Conservation (phyloP, 1,284 basidiomycete genomes). For the Ceratobasidium sp. region DNA sequence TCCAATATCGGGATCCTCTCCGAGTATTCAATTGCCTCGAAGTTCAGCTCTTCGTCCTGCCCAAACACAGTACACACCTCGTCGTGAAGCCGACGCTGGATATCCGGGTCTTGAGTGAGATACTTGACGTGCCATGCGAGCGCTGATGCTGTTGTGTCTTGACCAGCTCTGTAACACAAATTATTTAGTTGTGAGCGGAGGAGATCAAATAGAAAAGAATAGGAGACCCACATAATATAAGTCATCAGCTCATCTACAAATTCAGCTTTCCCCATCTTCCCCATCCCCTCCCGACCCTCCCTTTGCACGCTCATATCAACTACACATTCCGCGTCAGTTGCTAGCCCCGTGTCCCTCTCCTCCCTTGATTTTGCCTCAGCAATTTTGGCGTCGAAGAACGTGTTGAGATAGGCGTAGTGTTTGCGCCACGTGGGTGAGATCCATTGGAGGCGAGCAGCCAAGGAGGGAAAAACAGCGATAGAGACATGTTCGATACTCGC, state of each 20-base stretch:
- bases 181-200: neutral
- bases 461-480: neutral
- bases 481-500: neutral
- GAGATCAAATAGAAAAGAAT: no score
- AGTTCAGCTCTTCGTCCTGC: neutral
- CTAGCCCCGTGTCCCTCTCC: neutral
- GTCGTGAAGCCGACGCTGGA: constrained; percentile 29
- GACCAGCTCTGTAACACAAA: constrained; percentile 5
- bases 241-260: constrained; percentile 35
- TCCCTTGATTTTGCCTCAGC: neutral
- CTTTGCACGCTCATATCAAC: constrained; percentile 31
- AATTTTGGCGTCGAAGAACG: constrained; percentile 9
- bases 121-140: constrained; percentile 30
- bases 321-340: constrained; percentile 32
- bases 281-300: constrained; percentile 13
- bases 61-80: constrained; percentile 10
- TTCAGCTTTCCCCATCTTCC: neutral
- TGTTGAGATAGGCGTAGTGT: neutral
- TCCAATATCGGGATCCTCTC: constrained; percentile 9
- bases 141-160: constrained; percentile 25
- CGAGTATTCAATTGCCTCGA: neutral
- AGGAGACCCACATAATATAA: constrained; percentile 3
- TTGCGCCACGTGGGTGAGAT: constrained; percentile 20
- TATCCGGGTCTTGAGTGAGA: neutral
- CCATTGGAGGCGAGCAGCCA: neutral